Evolutionary conservation across 768 basidiomycete species (phyloP).

Genomic region (Mrakia gelida): DNA sequence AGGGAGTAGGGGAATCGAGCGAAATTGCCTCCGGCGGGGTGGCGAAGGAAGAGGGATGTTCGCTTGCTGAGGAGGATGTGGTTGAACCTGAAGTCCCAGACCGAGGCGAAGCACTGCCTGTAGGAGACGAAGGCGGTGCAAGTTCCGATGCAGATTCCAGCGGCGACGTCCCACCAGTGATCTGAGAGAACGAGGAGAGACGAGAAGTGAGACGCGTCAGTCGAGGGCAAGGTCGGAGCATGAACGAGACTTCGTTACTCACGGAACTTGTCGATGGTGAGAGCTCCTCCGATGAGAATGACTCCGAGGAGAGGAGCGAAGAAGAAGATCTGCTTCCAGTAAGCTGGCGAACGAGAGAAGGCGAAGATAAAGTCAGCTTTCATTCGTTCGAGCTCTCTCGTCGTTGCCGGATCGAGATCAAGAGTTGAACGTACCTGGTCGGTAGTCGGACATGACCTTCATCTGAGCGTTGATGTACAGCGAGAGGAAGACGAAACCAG

Average conservation of each 20-base stretch:
- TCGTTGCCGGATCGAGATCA: neutral
- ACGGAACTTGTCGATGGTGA: constrained; percentile 54
- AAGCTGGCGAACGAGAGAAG: constrained; percentile 44
- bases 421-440: constrained; percentile 43
- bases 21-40: neutral
- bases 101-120: constrained; percentile 56
- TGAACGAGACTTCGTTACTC: no score
- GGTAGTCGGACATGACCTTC: constrained; percentile 59
- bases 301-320: constrained; percentile 59
- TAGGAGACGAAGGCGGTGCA: constrained; percentile 44
- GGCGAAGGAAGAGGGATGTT: constrained; percentile 18
- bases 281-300: constrained; percentile 54
- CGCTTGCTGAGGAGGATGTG: constrained; percentile 52
- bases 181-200: neutral
- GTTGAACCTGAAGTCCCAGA: constrained; percentile 59
- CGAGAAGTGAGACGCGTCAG: neutral
- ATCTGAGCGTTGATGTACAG: constrained; percentile 55
- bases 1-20: constrained; percentile 18
- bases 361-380: neutral
- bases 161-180: constrained; percentile 56
- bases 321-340: constrained; percentile 57
- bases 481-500: constrained; percentile 35
- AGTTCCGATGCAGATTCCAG: constrained; percentile 49
- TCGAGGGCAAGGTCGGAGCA: no score
- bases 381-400: no score